Evolutionary conservation across 2,329 filamentous ascomycete genomes (phyloP), one percentile per base, ranked within the genome.

Genomic region (Neofusicoccum sp.): DNA sequence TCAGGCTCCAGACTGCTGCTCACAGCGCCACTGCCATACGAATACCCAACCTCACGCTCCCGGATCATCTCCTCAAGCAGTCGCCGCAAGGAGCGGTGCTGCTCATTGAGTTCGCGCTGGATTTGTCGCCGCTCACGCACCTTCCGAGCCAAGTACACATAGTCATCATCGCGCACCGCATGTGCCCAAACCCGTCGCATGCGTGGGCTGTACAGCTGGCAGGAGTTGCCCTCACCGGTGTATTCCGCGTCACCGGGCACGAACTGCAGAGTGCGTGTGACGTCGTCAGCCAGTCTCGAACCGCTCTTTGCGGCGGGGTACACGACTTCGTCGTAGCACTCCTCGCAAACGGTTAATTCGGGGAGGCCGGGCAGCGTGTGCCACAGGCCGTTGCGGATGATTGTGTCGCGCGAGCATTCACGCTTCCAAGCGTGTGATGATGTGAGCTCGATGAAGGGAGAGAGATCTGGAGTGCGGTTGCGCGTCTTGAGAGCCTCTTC

Each of bases 301-400:
- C 61, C 56, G 2, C 30, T 16, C 56, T 45, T 47, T 6, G 33
- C 45, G 3, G 40, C 33, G 0, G 92, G 91, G 74, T 84, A 85
- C n/a, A 96, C 85, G 0, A 91, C 84, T 24, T 91, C 86, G 14
- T 90, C 84, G 71, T 89, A 96, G 73, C 93, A 98, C 73, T 93
- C 90, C 65, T 89, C 86, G 74, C 93, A 98, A 3, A 96, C 88
- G 0, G 89, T 91, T 68, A 96, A 86, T 49, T 92, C 84, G 0
- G 89, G 90, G 0, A 96, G 77, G 12, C 84, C 80, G 0, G 89
- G 85, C 72, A 96, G 91, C 60, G 84, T 86, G 72, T 96, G 87
- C 93, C 93, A 97, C 40, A 82, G 78, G 11, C 81, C 82, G 59
- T 85, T 82, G n/a, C 79, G 73, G 2, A 89, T 75, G 4, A 85